These are phyloP conservation scores for Batkoa obscura DNA, from an alignment of 371 early-diverging fungal species.

Conservation along the genomic window DNA sequence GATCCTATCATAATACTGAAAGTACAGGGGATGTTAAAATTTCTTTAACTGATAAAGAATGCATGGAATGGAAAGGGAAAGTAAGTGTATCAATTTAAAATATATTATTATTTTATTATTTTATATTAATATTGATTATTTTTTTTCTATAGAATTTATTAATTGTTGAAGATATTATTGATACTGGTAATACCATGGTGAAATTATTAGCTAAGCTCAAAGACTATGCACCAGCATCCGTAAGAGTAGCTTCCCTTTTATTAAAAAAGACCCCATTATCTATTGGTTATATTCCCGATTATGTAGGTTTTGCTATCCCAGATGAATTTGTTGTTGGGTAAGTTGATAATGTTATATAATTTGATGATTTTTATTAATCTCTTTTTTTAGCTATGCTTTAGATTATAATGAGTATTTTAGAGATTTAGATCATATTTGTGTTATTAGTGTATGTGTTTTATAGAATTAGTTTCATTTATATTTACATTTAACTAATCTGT, in stretches of 20 bases:
- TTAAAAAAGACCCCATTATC: slow-evolving; percentile 70
- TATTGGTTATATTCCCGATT: slow-evolving; percentile 70
- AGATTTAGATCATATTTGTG: slow-evolving; percentile 82
- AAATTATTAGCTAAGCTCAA: slow-evolving; percentile 43
- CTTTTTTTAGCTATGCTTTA: slow-evolving; percentile 27
- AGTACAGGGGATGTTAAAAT: slow-evolving; percentile 71
- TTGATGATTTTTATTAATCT: neutral
- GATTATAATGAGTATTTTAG: slow-evolving; percentile 90
- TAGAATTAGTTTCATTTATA: neutral
- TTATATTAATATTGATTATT: too few species aligned
- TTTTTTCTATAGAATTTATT: slow-evolving; percentile 40
- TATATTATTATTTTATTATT: slow-evolving; percentile 9
- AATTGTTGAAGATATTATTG: slow-evolving; percentile 85
- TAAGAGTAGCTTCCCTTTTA: slow-evolving; percentile 66
- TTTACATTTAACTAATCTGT: neutral
- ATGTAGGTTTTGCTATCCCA: slow-evolving; percentile 75
- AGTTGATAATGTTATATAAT: neutral
- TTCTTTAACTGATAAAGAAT: slow-evolving; percentile 67
- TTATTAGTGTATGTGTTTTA: slow-evolving; percentile 40
- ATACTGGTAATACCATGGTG: slow-evolving; percentile 81
- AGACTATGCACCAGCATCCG: slow-evolving; percentile 48
- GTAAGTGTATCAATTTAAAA: slow-evolving; percentile 13
- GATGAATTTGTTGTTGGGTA: slow-evolving; percentile 80
- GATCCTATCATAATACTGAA: slow-evolving; percentile 60
- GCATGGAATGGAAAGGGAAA: slow-evolving; percentile 55